These are phyloP conservation scores for Euryodendron excelsum DNA, from an alignment of 148 eudicot genomes.

Conservation along the genomic window DNA sequence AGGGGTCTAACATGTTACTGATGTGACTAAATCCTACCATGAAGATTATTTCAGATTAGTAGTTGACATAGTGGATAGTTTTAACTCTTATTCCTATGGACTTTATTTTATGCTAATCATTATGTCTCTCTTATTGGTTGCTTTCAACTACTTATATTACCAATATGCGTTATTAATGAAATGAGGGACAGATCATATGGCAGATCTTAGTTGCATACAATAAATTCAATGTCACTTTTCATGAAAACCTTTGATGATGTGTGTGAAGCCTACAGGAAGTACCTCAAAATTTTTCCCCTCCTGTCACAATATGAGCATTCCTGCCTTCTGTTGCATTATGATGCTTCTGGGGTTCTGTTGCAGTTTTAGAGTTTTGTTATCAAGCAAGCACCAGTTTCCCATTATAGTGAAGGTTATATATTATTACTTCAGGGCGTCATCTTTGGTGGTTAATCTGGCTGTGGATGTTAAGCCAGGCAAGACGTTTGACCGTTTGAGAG, in stretches of 20 bases:
- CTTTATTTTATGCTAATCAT: neutral
- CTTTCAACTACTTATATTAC: constrained; percentile 2
- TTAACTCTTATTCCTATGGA: neutral
- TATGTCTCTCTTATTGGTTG: neutral
- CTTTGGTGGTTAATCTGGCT: too few relatives aligned
- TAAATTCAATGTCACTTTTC: neutral
- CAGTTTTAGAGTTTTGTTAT: neutral
- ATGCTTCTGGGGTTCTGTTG: neutral
- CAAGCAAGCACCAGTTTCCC: too few relatives aligned
- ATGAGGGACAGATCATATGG: neutral
- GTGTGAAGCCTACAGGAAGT: neutral
- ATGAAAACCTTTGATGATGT: neutral
- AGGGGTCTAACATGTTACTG: too few relatives aligned
- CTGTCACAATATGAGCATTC: too few relatives aligned
- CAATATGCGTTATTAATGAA: neutral
- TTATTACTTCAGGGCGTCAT: too few relatives aligned
- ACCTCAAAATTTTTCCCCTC: too few relatives aligned
- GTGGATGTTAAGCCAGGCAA: too few relatives aligned
- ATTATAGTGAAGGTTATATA: neutral
- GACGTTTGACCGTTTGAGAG: too few relatives aligned
- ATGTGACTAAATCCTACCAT: neutral
- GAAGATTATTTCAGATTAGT: neutral
- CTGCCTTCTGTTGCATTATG: too few relatives aligned
- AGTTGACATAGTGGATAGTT: neutral
- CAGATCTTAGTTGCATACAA: neutral